Base-by-base conservation (phyloP, 1,284 basidiomycete genomes). In the Amylostereum chailletii region DNA sequence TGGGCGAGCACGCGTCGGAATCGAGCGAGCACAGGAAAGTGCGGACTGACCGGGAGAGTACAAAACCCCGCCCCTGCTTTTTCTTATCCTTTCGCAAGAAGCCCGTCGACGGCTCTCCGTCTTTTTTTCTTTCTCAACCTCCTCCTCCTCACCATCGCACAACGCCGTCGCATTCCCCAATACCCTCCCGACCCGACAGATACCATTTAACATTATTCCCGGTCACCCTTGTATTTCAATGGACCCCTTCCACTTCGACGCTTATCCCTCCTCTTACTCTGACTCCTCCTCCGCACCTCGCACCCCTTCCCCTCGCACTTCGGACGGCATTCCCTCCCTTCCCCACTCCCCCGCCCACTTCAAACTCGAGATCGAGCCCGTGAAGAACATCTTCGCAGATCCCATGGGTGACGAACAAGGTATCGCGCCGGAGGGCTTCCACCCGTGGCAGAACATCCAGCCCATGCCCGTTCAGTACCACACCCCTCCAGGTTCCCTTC, bases 201-300 rank as follows among this genome's bases (percentile, higher is more conserved):
- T 19, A 19, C 19, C 19, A 19, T 19, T 19, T 19, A 19, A 19
- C 19, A 19, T 19, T 19, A 19, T 19, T 19, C 19, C 19, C 19
- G 19, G 19, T 19, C 19, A 19, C 19, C 19, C 19, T 19, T 19
- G 19, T 19, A 19, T 19, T 19, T 19, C 57, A 55, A 84, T 85
- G 80, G 81, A 83, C 64, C 62, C 73, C 55, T 68, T 75, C 57
- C 65, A 69, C 52, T 83, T 81, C 65, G 81, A 83, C 69, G 65
- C 70, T 19, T 83, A 81, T 66, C 69, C 76, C 53, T 72, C 79
- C 52, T 74, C 77, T 57, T 79, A 78, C 69, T 76, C 76, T 46
- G 76, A 81, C 68, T 72, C 76, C 46, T 77, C 82, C 52, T 75
- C 82, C 2, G 42, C 27, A 30, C 84, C 83, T 4, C 76, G 83